A percentile compares a stretch with the other conserved stretches of the same genome.
These are phyloP conservation scores for Hermanozyma aechmeae DNA, from an alignment of 805 yeast species.

Conservation along the genomic window DNA sequence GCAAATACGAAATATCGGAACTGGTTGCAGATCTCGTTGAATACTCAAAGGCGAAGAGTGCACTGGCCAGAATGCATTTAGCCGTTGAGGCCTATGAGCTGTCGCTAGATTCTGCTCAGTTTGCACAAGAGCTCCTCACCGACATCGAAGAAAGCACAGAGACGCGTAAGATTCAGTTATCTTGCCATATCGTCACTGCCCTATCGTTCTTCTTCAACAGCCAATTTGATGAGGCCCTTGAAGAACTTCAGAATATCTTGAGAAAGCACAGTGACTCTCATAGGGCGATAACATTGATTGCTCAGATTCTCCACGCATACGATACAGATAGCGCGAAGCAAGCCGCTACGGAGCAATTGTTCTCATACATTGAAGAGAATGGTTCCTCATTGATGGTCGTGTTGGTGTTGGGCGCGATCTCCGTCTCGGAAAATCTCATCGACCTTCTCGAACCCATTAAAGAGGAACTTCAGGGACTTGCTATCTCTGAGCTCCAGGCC, in stretches of 20 bases:
- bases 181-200: conserved; percentile 66
- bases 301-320: conserved; percentile 72
- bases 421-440: conserved; percentile 50
- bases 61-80: conserved; percentile 60
- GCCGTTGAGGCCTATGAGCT: conserved; percentile 46
- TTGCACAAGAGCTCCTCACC: conserved; percentile 41
- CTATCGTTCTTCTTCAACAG: conserved; percentile 55
- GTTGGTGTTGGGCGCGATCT: conserved; percentile 70
- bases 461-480: conserved; percentile 51
- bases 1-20: conserved; percentile 47
- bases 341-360: conserved; percentile 79
- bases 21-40: conserved; percentile 34
- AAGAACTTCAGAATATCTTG: conserved; percentile 58
- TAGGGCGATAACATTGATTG: conserved; percentile 60
- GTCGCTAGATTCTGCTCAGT: conserved; percentile 55
- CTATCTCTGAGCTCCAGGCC: conserved; percentile 34
- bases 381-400: conserved; percentile 65
- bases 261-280: conserved; percentile 43
- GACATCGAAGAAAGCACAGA: conserved; percentile 20
- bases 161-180: conserved; percentile 28
- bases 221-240: conserved; percentile 57
- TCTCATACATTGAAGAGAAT: conserved; percentile 47
- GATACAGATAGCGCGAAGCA: conserved; percentile 70
- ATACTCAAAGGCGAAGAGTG: conserved; percentile 56
- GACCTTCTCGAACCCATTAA: conserved; percentile 56